A percentile compares a stretch with the other conserved stretches of the same genome.
Conservation (phyloP, 2,329 filamentous ascomycete species). For the Amylocarpus encephaloides region DNA sequence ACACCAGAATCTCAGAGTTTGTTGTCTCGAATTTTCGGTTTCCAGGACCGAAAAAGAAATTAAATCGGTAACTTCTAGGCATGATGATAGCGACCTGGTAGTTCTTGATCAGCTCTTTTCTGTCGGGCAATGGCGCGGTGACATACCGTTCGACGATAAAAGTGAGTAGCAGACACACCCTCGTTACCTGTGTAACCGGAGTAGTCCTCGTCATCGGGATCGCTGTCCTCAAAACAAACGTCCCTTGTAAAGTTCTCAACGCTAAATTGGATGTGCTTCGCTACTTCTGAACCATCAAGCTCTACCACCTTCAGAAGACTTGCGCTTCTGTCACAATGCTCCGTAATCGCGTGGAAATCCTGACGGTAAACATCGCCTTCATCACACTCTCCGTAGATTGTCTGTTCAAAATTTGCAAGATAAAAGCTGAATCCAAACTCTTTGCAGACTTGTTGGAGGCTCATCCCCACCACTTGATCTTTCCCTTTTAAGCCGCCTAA, state of each 20-base stretch:
- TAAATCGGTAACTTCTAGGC: slow-evolving; percentile 8
- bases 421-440: slow-evolving; percentile 12
- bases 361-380: not conserved
- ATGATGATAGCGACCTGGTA: slow-evolving; percentile 12
- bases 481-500: slow-evolving; percentile 11
- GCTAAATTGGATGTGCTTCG: slow-evolving; percentile 9
- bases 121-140: not conserved
- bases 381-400: slow-evolving; percentile 10
- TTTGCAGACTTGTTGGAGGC: slow-evolving; percentile 10
- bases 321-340: not conserved
- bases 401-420: slow-evolving; percentile 15
- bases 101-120: not conserved
- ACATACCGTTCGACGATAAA: slow-evolving; percentile 18
- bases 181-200: slow-evolving; percentile 16
- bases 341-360: slow-evolving; percentile 7
- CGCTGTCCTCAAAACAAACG: slow-evolving; percentile 6
- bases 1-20: no score
- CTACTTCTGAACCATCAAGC: slow-evolving; percentile 12
- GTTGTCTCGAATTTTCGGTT: not conserved
- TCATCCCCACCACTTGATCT: slow-evolving; percentile 5
- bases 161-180: slow-evolving; percentile 10
- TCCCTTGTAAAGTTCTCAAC: slow-evolving; percentile 8
- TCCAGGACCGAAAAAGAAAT: slow-evolving; percentile 7
- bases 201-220: slow-evolving; percentile 18
- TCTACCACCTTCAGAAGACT: slow-evolving; percentile 12